Evolutionary conservation across 129 eudicot species (phyloP), one percentile per base, ranked within the genome.

Genomic region (Erigeron canadensis): DNA sequence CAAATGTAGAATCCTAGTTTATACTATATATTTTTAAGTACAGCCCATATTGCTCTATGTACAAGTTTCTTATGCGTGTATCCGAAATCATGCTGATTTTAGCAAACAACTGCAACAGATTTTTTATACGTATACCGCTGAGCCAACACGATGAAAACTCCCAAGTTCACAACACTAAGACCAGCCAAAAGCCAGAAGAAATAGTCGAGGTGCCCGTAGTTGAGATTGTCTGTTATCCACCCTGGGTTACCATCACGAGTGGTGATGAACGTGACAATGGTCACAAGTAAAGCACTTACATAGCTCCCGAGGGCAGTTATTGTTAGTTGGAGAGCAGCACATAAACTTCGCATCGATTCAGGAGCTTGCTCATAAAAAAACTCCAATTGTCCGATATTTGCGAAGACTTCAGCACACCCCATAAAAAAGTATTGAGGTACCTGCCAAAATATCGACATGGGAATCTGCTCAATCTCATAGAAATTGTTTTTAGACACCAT

Each of bases 221-320:
- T 79, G 19, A 79, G 67, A 57, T 79, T 79, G 69, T 79, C 83
- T 39, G 83, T 72, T 47, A 79, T 79, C 83, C 83, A 79, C 34
- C 83, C 83, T 0, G 65, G 65, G 9, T 57, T 39, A 22, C 79
- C 83, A 59, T 73, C 58, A 38, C 64, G 7, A 10, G 83, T 73
- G 16, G 48, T 79, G 8, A 79, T 42, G 18, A 41, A 6, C 1
- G 71, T 58, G 22, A 79, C 83, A 28, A 79, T 67, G 8, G 65
- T 79, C 18, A 79, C 71, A 5, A 79, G 50, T 50, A 79, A 23
- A n/a, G 83, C 50, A 56, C 75, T 79, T 28, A 40, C 34, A 53
- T 73, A 79, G 40, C 37, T 73, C 13, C 79, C 83, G 1, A 79
- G 69, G 8, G 79, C 79, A 48, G 34, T 38, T 5, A 73, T 73